Evolutionary conservation across 2,329 filamentous ascomycete genomes (phyloP).

Genomic region (Ambrosiella beaveri): DNA sequence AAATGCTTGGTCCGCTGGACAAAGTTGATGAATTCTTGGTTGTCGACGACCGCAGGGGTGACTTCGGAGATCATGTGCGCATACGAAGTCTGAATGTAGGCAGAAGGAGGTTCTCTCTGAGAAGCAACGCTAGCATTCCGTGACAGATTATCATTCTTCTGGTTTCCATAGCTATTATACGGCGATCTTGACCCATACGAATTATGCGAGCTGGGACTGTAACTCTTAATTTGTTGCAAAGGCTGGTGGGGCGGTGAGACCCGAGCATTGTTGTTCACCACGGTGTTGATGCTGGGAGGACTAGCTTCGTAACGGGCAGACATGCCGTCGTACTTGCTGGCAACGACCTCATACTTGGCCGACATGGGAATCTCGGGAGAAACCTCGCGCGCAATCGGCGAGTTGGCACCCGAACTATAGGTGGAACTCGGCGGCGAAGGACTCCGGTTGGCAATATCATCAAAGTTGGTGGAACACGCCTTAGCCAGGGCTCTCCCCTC

Average conservation of each 20-base stretch:
- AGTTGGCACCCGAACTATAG: slow-evolving; percentile 6
- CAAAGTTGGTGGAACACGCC: slow-evolving; percentile 18
- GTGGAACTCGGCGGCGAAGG: slow-evolving; percentile 10
- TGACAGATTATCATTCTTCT: slow-evolving; percentile 12
- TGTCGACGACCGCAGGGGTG: neutral
- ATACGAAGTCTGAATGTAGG: slow-evolving; percentile 6
- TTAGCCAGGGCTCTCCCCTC: slow-evolving; percentile 42
- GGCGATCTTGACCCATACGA: slow-evolving; percentile 4
- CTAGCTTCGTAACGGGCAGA: slow-evolving; percentile 5
- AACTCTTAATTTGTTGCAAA: slow-evolving; percentile 5
- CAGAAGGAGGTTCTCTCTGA: slow-evolving; percentile 17
- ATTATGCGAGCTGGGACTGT: slow-evolving; percentile 6
- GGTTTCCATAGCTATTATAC: neutral
- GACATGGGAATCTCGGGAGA: slow-evolving; percentile 6
- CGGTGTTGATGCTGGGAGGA: neutral
- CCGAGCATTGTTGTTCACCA: neutral
- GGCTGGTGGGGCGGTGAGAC: neutral
- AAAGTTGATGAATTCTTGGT: slow-evolving; percentile 41
- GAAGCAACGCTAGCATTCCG: slow-evolving; percentile 17
- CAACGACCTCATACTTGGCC: slow-evolving; percentile 2
- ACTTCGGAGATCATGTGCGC: slow-evolving; percentile 1
- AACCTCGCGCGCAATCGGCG: slow-evolving; percentile 8
- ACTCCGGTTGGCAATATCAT: neutral
- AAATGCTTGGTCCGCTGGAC: slow-evolving; percentile 53
- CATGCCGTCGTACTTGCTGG: slow-evolving; percentile 2